These are phyloP conservation scores for Marasmius fiardii DNA, from an alignment of 1,284 basidiomycete species.

Conservation along the genomic window DNA sequence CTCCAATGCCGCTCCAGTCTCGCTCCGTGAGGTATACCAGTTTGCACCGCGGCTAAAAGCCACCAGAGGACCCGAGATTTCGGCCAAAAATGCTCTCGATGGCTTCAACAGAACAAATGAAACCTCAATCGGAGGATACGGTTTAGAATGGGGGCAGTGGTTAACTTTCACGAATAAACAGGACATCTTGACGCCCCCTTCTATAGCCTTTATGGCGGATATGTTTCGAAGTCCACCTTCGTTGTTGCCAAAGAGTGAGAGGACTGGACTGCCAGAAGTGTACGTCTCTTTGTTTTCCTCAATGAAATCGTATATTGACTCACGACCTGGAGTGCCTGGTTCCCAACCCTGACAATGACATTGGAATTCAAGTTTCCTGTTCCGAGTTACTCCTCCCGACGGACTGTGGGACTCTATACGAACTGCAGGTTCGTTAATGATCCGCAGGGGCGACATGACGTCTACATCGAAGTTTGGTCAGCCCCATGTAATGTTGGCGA, in stretches of 20 bases:
- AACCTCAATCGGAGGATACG: conserved; percentile 41
- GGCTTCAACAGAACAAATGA: conserved; percentile 31
- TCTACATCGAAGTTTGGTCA: conserved; percentile 59
- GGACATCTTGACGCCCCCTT: conserved; percentile 42
- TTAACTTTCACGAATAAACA: conserved; percentile 39
- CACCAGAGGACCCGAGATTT: conserved; percentile 38
- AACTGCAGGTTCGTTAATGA: conserved; percentile 45
- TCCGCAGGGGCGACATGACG: conserved; percentile 53
- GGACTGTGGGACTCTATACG: conserved; percentile 54
- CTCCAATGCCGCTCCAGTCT: conserved; percentile 25
- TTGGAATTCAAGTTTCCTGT: conserved; percentile 60
- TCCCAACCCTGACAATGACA: conserved; percentile 54
- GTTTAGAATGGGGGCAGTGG: conserved; percentile 58
- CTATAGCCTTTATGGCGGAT: conserved; percentile 55
- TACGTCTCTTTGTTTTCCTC: conserved; percentile 14
- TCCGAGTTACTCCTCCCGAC: conserved; percentile 37
- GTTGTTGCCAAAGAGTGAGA: conserved; percentile 38
- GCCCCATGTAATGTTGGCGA: conserved; percentile 52
- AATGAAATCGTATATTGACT: background rate
- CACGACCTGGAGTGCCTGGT: conserved; percentile 41
- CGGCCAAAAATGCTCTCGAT: conserved; percentile 32
- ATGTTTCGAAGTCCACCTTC: conserved; percentile 40
- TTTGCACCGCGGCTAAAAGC: conserved; percentile 33
- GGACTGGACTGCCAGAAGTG: conserved; percentile 25
- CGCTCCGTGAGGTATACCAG: conserved; percentile 25